Evolutionary conservation across 345 rosid species (phyloP).

Genomic region (Eutrema heterophyllum): DNA sequence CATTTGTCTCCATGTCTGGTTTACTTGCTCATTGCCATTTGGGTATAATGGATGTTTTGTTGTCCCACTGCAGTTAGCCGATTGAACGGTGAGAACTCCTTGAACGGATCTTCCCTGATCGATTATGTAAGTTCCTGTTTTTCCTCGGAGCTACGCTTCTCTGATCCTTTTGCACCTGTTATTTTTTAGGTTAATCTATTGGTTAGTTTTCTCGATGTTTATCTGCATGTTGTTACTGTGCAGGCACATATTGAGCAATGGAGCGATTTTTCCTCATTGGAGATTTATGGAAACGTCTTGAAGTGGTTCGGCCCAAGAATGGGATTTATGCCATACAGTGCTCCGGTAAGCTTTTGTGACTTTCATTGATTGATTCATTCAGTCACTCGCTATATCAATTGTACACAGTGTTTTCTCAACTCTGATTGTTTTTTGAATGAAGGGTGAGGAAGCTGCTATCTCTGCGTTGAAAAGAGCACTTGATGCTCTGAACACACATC

Average conservation of each 20-base stretch:
- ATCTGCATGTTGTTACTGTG: slow-evolving; percentile 8
- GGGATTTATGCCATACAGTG: slow-evolving; percentile 52
- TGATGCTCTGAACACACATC: slow-evolving; percentile 65
- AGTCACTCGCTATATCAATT: neutral
- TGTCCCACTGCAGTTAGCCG: slow-evolving; percentile 48
- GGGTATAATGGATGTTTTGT: slow-evolving; percentile 15
- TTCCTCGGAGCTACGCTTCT: neutral
- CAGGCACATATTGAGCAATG: slow-evolving; percentile 93
- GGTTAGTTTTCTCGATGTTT: neutral
- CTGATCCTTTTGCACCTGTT: neutral
- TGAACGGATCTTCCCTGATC: slow-evolving; percentile 55
- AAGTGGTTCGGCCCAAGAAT: slow-evolving; percentile 65
- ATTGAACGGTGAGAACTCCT: slow-evolving; percentile 54
- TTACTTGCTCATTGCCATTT: neutral
- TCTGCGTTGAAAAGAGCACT: slow-evolving; percentile 74
- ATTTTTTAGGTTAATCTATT: neutral
- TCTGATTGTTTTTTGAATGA: slow-evolving; percentile 1
- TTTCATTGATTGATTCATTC: neutral
- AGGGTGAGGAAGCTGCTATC: slow-evolving; percentile 85
- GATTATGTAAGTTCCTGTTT: slow-evolving; percentile 51
- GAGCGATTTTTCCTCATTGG: slow-evolving; percentile 78
- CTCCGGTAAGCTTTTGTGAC: slow-evolving; percentile 48
- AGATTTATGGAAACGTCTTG: slow-evolving; percentile 56
- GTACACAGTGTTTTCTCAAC: neutral
- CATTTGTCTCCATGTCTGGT: neutral